Evolutionary conservation across 1,139 yeast genomes (phyloP).

Genomic region (Zygosaccharomyces sapae): DNA sequence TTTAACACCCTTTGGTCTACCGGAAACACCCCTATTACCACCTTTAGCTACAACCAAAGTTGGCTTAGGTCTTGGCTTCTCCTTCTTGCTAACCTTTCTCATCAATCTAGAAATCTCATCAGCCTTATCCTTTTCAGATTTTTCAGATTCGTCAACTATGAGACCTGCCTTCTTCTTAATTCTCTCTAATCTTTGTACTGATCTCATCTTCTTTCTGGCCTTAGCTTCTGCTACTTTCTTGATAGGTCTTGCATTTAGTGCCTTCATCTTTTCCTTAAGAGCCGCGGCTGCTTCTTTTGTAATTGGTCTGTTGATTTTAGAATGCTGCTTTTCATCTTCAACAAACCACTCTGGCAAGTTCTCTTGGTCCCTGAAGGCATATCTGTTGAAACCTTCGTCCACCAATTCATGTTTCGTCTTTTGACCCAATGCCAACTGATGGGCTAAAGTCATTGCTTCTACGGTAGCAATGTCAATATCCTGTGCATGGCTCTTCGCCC

Average conservation of each 20-base stretch:
- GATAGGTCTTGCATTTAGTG: slow-evolving; percentile 93
- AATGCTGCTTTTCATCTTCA: slow-evolving; percentile 85
- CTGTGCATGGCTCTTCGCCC: slow-evolving; percentile 48
- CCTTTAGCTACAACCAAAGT: slow-evolving; percentile 91
- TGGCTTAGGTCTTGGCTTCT: slow-evolving; percentile 72
- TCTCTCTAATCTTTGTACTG: slow-evolving; percentile 81
- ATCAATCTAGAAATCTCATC: slow-evolving; percentile 85
- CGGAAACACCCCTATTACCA: slow-evolving; percentile 75
- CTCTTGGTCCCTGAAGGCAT: slow-evolving; percentile 85
- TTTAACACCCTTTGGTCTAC: slow-evolving; percentile 94
- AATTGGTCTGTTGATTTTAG: slow-evolving; percentile 82
- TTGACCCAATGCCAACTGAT: slow-evolving; percentile 87
- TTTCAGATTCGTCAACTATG: slow-evolving; percentile 81
- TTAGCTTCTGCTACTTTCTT: slow-evolving; percentile 96
- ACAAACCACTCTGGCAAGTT: slow-evolving; percentile 94
- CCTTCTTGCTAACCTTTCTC: slow-evolving; percentile 75
- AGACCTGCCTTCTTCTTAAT: slow-evolving; percentile 90
- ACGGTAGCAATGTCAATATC: slow-evolving; percentile 84
- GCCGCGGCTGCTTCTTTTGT: slow-evolving; percentile 97
- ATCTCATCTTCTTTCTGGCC: slow-evolving; percentile 95
- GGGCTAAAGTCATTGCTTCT: slow-evolving; percentile 97
- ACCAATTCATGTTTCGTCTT: slow-evolving; percentile 75
- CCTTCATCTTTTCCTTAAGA: slow-evolving; percentile 80
- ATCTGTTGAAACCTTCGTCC: slow-evolving; percentile 88
- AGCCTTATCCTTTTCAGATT: slow-evolving; percentile 90